Conservation (phyloP, 2,329 filamentous ascomycete genomes). For the Beauveria australis region DNA sequence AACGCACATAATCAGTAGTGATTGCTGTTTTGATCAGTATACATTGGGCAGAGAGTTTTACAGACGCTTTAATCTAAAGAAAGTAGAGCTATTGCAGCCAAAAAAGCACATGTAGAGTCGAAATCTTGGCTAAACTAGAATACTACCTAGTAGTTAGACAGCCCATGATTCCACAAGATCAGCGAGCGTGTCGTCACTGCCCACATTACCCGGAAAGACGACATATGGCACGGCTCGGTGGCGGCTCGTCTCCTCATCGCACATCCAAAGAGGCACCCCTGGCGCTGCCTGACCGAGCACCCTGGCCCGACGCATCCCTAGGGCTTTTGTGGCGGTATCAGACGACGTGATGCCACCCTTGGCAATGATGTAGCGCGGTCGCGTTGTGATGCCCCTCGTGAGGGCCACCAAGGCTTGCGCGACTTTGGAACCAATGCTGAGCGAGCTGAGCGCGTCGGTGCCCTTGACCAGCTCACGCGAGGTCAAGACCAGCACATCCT, state of each 20-base stretch:
- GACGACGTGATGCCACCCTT: constrained; percentile 54
- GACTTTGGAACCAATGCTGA: constrained; percentile 42
- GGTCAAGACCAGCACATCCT: constrained; percentile 49
- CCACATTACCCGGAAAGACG: constrained; percentile 52
- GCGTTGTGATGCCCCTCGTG: constrained; percentile 32
- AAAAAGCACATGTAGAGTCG: neutral
- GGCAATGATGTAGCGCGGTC: constrained; percentile 48
- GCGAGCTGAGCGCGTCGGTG: constrained; percentile 35
- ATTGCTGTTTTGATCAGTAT: neutral
- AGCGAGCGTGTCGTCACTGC: constrained; percentile 36
- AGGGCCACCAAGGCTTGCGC: constrained; percentile 41
- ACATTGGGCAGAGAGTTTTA: neutral
- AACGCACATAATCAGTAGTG: neutral
- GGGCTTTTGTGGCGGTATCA: constrained; percentile 46
- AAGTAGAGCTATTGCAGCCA: neutral
- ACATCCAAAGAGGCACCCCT: constrained; percentile 50
- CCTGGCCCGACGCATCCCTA: constrained; percentile 42
- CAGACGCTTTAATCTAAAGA: neutral
- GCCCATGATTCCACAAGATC: constrained; percentile 30
- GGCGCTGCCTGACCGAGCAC: constrained; percentile 48
- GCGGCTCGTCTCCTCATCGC: constrained; percentile 40
- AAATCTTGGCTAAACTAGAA: neutral
- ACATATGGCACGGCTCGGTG: constrained; percentile 45
- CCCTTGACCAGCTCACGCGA: constrained; percentile 37
- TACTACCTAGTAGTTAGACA: neutral